Evolutionary conservation across 257 asterid species (phyloP).

Genomic region (Thymus quinquecostatus): DNA sequence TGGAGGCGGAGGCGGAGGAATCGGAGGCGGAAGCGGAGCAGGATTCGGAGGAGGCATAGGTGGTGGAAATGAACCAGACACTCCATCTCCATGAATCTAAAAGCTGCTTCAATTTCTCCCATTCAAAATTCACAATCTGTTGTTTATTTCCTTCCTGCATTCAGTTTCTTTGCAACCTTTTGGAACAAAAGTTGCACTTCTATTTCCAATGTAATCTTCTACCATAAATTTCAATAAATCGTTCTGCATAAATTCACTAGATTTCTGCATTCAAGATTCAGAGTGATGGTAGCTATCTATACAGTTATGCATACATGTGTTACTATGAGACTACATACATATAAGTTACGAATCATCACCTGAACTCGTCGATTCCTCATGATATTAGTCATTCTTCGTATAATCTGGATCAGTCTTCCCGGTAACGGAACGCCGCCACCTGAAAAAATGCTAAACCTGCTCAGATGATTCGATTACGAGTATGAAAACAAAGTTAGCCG

Average conservation of each 20-base stretch:
- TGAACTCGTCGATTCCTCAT: neutral
- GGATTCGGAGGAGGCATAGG: neutral
- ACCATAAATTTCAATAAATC: neutral
- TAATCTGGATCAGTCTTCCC: neutral
- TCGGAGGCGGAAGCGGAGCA: too few species aligned
- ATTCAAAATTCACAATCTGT: neutral
- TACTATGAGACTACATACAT: constrained; percentile 10
- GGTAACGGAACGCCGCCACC: neutral
- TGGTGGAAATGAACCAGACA: constrained; percentile 22
- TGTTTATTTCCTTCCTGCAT: neutral
- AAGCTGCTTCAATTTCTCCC: neutral
- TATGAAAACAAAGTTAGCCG: neutral
- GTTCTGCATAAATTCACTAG: neutral
- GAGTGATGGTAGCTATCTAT: neutral
- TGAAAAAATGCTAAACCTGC: neutral
- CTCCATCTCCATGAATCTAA: constrained; percentile 20
- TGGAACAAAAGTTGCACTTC: neutral
- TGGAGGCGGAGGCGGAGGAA: too few species aligned
- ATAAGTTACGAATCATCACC: neutral
- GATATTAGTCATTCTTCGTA: neutral
- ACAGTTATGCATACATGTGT: neutral
- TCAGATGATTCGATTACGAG: neutral
- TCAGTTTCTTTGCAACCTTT: constrained; percentile 19
- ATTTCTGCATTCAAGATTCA: neutral
- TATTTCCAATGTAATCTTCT: neutral